These are phyloP conservation scores for Saccharomyces hybrid DNA, from an alignment of 1,139 yeast genomes.

Conservation along the genomic window DNA sequence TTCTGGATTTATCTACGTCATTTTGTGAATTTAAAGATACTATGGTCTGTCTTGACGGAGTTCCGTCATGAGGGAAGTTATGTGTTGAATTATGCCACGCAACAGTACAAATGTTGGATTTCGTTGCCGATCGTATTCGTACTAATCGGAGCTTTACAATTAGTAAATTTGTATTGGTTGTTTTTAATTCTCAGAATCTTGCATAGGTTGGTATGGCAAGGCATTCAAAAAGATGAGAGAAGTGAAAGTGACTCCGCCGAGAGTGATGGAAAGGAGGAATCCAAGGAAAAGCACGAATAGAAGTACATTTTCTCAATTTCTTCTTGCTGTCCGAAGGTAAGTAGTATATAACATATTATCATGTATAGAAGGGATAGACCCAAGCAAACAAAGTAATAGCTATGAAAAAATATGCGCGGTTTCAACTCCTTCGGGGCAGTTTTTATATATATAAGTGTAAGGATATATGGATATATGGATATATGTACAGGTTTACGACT, in stretches of 20 bases:
- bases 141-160: too few species aligned
- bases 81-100: too few species aligned
- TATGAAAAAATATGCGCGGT: background rate
- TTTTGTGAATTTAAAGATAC: slow-evolving; percentile 65
- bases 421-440: background rate
- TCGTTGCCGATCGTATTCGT: too few species aligned
- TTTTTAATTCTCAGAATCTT: too few species aligned
- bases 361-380: background rate
- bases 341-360: background rate
- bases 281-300: slow-evolving; percentile 6
- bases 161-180: too few species aligned
- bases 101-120: too few species aligned
- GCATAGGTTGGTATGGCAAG: too few species aligned
- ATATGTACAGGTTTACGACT: background rate
- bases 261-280: slow-evolving; percentile 11
- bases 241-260: too few species aligned
- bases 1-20: slow-evolving; percentile 90
- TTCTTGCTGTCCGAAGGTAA: background rate
- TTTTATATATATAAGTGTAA: background rate
- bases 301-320: background rate
- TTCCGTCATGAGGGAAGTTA: slow-evolving; percentile 46
- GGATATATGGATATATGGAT: background rate
- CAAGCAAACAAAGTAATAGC: background rate
- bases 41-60: slow-evolving; percentile 86
- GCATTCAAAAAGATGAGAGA: too few species aligned